Percentiles rank a stretch among this genome's conserved stretches.
Conservation (phyloP, 805 yeast species). For the Candida nemodendra region DNA sequence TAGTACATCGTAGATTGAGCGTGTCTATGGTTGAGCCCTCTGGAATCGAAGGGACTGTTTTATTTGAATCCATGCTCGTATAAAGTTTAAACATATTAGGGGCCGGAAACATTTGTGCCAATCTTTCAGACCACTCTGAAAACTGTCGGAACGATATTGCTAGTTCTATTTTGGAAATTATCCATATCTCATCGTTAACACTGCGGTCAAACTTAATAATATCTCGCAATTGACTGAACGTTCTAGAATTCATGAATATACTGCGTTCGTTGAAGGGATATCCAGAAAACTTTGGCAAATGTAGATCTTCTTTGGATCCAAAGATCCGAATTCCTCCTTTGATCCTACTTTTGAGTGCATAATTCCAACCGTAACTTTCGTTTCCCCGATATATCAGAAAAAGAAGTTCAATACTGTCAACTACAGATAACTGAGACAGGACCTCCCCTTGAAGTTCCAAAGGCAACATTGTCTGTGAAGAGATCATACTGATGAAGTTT, state of each 20-base stretch:
- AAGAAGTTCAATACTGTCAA: conserved; percentile 9
- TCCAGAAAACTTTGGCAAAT: conserved; percentile 1
- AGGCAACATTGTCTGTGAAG: conserved; percentile 2
- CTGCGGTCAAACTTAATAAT: conserved; percentile 4
- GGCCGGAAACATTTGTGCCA: conserved; percentile 6
- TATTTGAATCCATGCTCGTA: conserved; percentile 2
- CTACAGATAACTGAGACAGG: conserved; percentile 5
- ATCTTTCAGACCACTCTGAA: neutral
- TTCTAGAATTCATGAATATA: conserved; percentile 5
- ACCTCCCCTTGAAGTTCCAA: conserved; percentile 14
- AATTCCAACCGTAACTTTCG: conserved; percentile 10
- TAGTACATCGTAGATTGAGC: conserved; percentile 3
- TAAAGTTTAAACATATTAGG: conserved; percentile 5
- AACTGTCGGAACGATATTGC: conserved; percentile 4
- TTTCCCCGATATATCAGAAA: conserved; percentile 1
- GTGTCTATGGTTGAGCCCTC: neutral
- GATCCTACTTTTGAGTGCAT: conserved; percentile 7
- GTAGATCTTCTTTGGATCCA: conserved; percentile 8
- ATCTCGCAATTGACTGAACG: conserved; percentile 4
- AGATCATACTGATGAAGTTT: no score
- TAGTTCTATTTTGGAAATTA: conserved; percentile 5
- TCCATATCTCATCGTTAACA: conserved; percentile 1
- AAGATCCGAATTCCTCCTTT: conserved; percentile 6
- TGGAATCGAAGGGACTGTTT: neutral
- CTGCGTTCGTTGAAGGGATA: conserved; percentile 5